Evolutionary conservation across 2,329 filamentous ascomycete species (phyloP).

Genomic region (Paecilomyces sp.): DNA sequence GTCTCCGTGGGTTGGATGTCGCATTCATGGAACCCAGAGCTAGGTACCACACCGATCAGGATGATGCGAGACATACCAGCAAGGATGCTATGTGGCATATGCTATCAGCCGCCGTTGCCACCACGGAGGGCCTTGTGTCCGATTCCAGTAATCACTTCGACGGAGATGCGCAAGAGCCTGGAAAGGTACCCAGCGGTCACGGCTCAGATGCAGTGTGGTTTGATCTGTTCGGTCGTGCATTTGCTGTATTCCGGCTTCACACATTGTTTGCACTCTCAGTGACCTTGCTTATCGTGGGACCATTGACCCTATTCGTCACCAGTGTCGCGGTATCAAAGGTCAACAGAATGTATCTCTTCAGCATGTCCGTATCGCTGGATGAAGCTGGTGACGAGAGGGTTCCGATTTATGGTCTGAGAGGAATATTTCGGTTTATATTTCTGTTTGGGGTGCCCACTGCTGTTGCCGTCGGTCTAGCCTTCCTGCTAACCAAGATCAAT

Average conservation of each 20-base stretch:
- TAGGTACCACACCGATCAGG: slow-evolving; percentile 84
- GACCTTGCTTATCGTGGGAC: slow-evolving; percentile 71
- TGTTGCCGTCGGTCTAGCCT: slow-evolving; percentile 64
- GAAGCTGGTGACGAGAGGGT: slow-evolving; percentile 54
- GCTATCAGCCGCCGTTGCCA: slow-evolving; percentile 75
- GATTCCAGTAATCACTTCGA: slow-evolving; percentile 62
- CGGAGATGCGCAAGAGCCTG: slow-evolving; percentile 49
- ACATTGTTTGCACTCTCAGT: slow-evolving; percentile 86
- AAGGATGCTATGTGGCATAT: slow-evolving; percentile 78
- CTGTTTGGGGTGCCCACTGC: slow-evolving; percentile 62
- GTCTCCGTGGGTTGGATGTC: slow-evolving; percentile 81
- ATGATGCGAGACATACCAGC: slow-evolving; percentile 70
- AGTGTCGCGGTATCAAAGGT: slow-evolving; percentile 60
- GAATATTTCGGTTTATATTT: slow-evolving; percentile 77
- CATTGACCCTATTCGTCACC: slow-evolving; percentile 63
- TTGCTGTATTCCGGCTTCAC: slow-evolving; percentile 71
- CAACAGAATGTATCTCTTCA: slow-evolving; percentile 87
- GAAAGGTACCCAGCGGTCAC: slow-evolving; percentile 59
- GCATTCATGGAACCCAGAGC: slow-evolving; percentile 84
- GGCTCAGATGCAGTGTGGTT: slow-evolving; percentile 81
- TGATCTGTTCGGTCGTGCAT: slow-evolving; percentile 73
- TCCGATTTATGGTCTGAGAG: slow-evolving; percentile 66
- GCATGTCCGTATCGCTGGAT: slow-evolving; percentile 56
- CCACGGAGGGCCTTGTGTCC: slow-evolving; percentile 63
- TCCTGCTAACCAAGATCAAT: slow-evolving; percentile 74